Percentiles rank a stretch among this genome's conserved stretches.
Evolutionary conservation across 2,329 filamentous ascomycete genomes (phyloP).

Genomic region (Scopulariopsis brevicaulis): DNA sequence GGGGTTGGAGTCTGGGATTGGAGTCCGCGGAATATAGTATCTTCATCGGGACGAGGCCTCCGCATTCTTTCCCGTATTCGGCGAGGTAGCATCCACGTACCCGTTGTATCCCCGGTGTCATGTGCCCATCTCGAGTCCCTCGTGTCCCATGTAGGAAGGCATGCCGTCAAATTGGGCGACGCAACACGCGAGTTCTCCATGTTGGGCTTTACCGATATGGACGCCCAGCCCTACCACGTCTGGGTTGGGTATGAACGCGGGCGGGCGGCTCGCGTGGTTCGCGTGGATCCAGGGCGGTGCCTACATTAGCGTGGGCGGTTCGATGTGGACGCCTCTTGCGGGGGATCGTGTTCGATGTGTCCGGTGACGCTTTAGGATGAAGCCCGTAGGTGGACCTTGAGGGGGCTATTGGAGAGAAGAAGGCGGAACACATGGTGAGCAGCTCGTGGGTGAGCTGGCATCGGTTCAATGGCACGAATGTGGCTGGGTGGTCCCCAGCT

Average conservation of each 20-base stretch:
- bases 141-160: neutral
- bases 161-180: neutral
- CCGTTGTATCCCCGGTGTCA: neutral
- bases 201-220: neutral
- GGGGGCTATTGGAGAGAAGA: neutral
- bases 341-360: neutral
- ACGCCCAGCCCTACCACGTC: neutral
- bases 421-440: neutral
- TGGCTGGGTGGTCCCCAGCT: neutral
- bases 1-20: too few relatives aligned
- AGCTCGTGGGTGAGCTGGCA: neutral
- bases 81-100: neutral
- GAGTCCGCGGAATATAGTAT: too few relatives aligned
- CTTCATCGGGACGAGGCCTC: too few relatives aligned
- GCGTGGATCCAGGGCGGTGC: neutral
- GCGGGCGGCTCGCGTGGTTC: neutral
- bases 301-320: constrained; percentile 2
- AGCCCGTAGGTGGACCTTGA: too few relatives aligned
- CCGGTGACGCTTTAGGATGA: too few relatives aligned
- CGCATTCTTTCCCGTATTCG: neutral
- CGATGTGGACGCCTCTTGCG: neutral
- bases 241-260: neutral
- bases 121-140: neutral
- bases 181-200: neutral
- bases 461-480: too few relatives aligned